These are phyloP conservation scores for Aschersonia sp. DNA, from an alignment of 2,329 filamentous ascomycete genomes.

Conservation along the genomic window DNA sequence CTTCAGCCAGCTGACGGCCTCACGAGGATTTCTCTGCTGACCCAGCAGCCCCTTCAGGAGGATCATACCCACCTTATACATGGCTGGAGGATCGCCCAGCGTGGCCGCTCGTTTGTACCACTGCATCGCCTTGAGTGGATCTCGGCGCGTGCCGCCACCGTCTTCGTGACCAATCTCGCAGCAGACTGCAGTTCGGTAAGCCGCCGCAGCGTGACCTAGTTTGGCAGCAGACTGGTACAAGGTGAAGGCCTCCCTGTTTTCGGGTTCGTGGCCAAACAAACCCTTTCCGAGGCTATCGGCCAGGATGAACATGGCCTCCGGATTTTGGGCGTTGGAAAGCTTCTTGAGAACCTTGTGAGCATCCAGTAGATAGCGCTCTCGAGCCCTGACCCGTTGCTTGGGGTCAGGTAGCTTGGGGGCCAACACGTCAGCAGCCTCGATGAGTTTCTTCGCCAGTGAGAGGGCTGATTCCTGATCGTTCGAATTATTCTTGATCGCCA, in stretches of 20 bases:
- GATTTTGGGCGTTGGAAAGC: constrained; percentile 55
- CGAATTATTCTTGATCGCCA: constrained; percentile 54
- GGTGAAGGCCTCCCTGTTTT: constrained; percentile 84
- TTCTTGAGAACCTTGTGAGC: constrained; percentile 89
- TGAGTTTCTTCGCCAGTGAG: constrained; percentile 63
- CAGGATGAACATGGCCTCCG: constrained; percentile 85
- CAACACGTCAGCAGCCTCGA: constrained; percentile 71
- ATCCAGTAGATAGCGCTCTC: constrained; percentile 74
- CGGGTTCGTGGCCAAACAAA: constrained; percentile 60
- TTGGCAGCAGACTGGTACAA: constrained; percentile 93
- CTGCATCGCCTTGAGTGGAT: constrained; percentile 87
- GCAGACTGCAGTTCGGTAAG: constrained; percentile 91
- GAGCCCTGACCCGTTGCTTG: constrained; percentile 56
- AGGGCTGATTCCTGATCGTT: constrained; percentile 60
- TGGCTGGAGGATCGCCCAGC: constrained; percentile 79
- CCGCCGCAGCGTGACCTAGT: constrained; percentile 68
- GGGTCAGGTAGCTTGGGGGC: constrained; percentile 52
- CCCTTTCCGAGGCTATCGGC: constrained; percentile 84
- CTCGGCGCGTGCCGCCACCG: constrained; percentile 80
- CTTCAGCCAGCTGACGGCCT: constrained; percentile 87
- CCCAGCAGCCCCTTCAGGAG: constrained; percentile 86
- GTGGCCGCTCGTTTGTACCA: constrained; percentile 94
- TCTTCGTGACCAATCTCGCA: constrained; percentile 94
- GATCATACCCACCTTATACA: constrained; percentile 99
- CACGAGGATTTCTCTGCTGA: constrained; percentile 65